A percentile compares a stretch with the other conserved stretches of the same genome.
Conservation (phyloP, 306 rosid genomes). For the Corylus avellana region DNA sequence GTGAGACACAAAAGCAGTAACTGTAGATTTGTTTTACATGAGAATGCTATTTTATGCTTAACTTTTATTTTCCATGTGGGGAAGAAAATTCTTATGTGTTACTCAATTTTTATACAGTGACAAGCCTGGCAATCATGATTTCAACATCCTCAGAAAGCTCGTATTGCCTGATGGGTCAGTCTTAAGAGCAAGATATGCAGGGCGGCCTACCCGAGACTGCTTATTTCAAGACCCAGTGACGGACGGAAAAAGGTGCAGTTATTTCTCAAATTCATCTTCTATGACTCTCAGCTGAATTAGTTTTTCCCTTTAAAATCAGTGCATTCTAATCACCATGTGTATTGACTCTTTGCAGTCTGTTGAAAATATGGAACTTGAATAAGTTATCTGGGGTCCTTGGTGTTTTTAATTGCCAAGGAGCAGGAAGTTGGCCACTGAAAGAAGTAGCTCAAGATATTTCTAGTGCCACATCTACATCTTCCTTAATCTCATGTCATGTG, state of each 20-base stretch:
- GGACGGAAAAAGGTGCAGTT: constrained; percentile 54
- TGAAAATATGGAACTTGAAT: constrained; percentile 77
- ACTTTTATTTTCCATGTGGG: background rate
- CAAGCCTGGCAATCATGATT: constrained; percentile 67
- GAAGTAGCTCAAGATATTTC: constrained; percentile 23
- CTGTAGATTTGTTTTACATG: background rate
- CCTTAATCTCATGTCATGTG: constrained; percentile 44
- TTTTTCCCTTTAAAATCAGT: constrained; percentile 5
- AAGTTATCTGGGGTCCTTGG: constrained; percentile 61
- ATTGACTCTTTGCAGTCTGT: constrained; percentile 36
- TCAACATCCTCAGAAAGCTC: constrained; percentile 61
- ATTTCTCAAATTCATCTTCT: background rate
- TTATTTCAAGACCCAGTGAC: constrained; percentile 61
- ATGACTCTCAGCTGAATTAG: background rate
- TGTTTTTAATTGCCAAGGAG: constrained; percentile 73
- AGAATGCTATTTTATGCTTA: background rate
- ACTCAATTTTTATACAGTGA: constrained; percentile 47
- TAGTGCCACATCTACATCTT: constrained; percentile 5
- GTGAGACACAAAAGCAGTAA: constrained; percentile 29
- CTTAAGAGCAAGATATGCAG: constrained; percentile 62
- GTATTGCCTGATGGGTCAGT: constrained; percentile 70
- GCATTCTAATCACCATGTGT: background rate
- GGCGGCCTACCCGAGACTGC: constrained; percentile 77
- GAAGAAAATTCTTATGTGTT: background rate
- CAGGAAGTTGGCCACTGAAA: constrained; percentile 67